Evolutionary conservation across 257 asterid species (phyloP).

Genomic region (Thymus mandschuricus): DNA sequence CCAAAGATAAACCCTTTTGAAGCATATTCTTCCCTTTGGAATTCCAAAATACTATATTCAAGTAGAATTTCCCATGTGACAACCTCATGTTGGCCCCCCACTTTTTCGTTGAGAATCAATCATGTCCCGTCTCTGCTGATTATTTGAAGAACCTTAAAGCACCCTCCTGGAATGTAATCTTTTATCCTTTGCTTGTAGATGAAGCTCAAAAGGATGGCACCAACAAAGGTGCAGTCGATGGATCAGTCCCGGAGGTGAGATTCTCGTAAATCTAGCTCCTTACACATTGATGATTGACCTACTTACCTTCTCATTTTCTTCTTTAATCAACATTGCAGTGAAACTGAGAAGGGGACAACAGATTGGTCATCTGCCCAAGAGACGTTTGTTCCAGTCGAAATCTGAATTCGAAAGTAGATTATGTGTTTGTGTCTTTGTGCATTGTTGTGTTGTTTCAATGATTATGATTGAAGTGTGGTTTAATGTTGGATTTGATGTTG

Average conservation of each 20-base stretch:
- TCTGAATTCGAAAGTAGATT: slow-evolving; percentile 27
- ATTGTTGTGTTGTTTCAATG: slow-evolving; percentile 31
- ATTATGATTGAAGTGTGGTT: slow-evolving; percentile 43
- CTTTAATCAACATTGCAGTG: slow-evolving; percentile 49
- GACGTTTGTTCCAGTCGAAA: slow-evolving; percentile 27
- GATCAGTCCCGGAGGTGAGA: slow-evolving; percentile 54
- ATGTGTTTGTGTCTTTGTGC: slow-evolving; percentile 38
- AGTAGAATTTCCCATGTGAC: not conserved
- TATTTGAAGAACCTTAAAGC: not conserved
- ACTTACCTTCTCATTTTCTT: not conserved
- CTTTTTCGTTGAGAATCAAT: not conserved
- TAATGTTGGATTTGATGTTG: slow-evolving; percentile 40
- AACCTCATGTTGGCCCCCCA: too few relatives aligned
- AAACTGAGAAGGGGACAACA: slow-evolving; percentile 35
- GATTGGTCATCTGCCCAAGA: slow-evolving; percentile 30
- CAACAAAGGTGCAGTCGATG: slow-evolving; percentile 61
- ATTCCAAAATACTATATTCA: not conserved
- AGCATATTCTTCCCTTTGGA: not conserved
- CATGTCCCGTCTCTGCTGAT: not conserved
- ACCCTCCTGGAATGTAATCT: not conserved
- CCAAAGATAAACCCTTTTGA: not conserved
- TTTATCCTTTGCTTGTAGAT: slow-evolving; percentile 45
- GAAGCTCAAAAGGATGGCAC: slow-evolving; percentile 64
- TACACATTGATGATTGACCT: not conserved
- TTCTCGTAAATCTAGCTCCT: not conserved